Evolutionary conservation across 805 yeast species (phyloP), one percentile per base, ranked within the genome.

Genomic region (Osmozyma mogii): DNA sequence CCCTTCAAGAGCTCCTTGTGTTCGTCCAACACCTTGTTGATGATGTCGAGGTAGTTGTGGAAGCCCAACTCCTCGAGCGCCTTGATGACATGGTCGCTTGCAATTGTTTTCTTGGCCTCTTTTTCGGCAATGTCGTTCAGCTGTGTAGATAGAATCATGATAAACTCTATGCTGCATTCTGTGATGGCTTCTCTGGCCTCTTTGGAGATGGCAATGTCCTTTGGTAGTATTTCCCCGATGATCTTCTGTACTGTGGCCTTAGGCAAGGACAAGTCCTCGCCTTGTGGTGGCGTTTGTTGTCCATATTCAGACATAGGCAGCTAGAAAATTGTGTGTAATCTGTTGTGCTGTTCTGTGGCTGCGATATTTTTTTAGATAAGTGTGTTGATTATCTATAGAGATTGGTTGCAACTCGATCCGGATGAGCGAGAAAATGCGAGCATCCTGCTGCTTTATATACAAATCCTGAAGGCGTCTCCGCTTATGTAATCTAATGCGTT

Each of bases 201-300:
- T 43, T 88, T 83, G 23, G 95, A 76, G 44, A 89, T 85, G 5
- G 88, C 77, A 33, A 84, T 67, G 49, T 88, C 96, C n/a, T 74
- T 61, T 11, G 96, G 96, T 17, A 89, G 65, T 19, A 92, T 83
- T 47, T 92, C 98, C 3, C 87, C 70, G 12, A 92, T 79, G 28
- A 92, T 85, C 54, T 92, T 92, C 52, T 89, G 97, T 2, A 92
- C 97, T 0, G 98, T 92, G 3, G 98, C 98, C 58, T 65, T 60
- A 14, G 72, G 68, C 34, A 63, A 49, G 10, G 64, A 56, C 32
- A 63, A 51, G 43, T 62, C 69, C 32, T 63, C 70, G 11, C 54
- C 52, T 5, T 48, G 38, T 6, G 20, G 16, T 19, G 50, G 43
- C 23, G 40, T 34, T 15, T 56, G 47, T 13, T 52, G 49, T 9